Evolutionary conservation across 805 yeast genomes (phyloP), one percentile per base, ranked within the genome.

Genomic region (Wickerhamomyces bisporus): DNA sequence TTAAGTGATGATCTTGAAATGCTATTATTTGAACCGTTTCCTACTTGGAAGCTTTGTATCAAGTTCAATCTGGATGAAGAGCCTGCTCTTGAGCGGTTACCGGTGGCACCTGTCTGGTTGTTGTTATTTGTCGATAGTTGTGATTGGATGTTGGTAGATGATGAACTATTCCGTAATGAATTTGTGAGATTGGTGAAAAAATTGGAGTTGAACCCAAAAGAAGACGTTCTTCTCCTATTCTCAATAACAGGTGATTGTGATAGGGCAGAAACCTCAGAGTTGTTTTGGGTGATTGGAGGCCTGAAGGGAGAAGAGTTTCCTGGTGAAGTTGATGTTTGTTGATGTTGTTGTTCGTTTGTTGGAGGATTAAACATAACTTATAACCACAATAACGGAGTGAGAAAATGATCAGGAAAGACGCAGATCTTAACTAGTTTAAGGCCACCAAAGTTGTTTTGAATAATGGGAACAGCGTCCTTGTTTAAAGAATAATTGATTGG

Each of bases 191-290:
- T 49, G 8, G 54, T 45, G 36, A 55, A 53, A 40, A 55, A 49
- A 36, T 28, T 48, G 2, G 55, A 38, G 16, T 50, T 52, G 28
- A 54, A 53, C 14, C 57, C 59, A 35, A 55, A 51, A 3, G 57
- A 52, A 0, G 57, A 50, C 0, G 53, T 50, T 33, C 60, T 43
- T 44, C 60, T 43, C 37, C 60, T 44, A 23, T 36, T 41, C 19
- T 46, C 7, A 17, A 6, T 4, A 12, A 16, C 32, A 12, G 32
- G 25, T 5, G 32, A 19, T 7, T 30, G 24, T 18, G 32, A 18
- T 10, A 30, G 15, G 3, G 31, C 12, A 13, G 24, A 8, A 13
- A 24, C 11, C 5, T 30, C 32, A 19, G 32, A 18, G 14, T 29
- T 28, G 3, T 36, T 31, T 13, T 30, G 39, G 10, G 31, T 34